A percentile compares a stretch with the other conserved stretches of the same genome.
Evolutionary conservation across 208 protist species (phyloP).

Genomic region (Porcisia hertigi): DNA sequence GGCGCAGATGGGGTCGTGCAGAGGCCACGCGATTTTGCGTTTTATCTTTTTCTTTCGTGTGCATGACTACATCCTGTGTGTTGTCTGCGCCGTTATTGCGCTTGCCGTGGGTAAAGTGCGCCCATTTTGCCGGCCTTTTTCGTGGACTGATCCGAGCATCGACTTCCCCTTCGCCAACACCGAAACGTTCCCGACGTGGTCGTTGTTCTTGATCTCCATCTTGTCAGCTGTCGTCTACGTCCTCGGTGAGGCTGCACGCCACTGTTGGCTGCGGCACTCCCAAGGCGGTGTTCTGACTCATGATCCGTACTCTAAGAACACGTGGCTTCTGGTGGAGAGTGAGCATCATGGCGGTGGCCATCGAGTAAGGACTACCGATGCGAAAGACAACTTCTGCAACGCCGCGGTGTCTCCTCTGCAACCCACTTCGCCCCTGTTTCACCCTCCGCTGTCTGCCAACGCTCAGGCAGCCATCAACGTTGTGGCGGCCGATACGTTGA

Average conservation of each 20-base stretch:
- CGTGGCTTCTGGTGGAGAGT: background rate
- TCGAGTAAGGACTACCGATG: background rate
- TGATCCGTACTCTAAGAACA: background rate
- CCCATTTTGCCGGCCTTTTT: conserved; percentile 58
- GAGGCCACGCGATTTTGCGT: background rate
- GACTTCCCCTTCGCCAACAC: conserved; percentile 27
- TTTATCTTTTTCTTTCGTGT: conserved; percentile 36
- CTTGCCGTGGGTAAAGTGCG: conserved; percentile 21
- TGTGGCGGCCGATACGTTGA: background rate
- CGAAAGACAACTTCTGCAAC: background rate
- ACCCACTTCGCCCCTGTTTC: background rate
- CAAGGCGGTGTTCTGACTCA: background rate
- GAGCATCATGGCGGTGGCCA: background rate
- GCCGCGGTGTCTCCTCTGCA: background rate
- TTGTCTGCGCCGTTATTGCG: conserved; percentile 24
- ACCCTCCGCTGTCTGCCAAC: too few relatives aligned
- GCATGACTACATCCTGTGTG: conserved; percentile 48
- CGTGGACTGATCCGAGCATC: conserved; percentile 49
- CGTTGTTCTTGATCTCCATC: conserved; percentile 41
- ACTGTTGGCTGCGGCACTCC: conserved; percentile 1
- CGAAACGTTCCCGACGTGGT: conserved; percentile 56
- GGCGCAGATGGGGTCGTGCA: background rate
- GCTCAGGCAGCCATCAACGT: background rate
- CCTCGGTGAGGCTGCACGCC: conserved; percentile 26
- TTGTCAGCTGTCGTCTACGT: conserved; percentile 40